A percentile compares a stretch with the other conserved stretches of the same genome.
These are phyloP conservation scores for Starmera dryadoides DNA, from an alignment of 805 yeast genomes.

Conservation along the genomic window DNA sequence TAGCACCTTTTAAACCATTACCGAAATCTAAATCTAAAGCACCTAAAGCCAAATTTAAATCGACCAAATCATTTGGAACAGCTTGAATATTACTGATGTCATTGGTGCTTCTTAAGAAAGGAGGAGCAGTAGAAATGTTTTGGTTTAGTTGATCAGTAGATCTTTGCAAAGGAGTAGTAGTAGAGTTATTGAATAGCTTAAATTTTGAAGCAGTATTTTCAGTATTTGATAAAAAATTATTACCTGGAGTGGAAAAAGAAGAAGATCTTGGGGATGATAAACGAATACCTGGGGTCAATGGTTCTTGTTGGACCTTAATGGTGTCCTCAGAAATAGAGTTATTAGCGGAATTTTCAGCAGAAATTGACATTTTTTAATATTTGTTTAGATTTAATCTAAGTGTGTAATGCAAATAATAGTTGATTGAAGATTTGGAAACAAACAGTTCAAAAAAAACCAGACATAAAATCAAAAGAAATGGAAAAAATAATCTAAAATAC, in stretches of 20 bases:
- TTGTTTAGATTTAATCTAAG: too few species aligned
- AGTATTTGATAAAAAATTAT: constrained; percentile 1
- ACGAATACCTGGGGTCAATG: constrained; percentile 9
- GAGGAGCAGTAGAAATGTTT: constrained; percentile 17
- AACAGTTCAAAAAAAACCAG: too few species aligned
- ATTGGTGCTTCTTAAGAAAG: constrained; percentile 13
- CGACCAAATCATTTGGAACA: constrained; percentile 12
- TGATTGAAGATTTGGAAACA: too few species aligned
- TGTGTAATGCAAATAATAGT: too few species aligned
- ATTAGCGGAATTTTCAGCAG: constrained; percentile 13
- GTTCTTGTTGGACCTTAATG: constrained; percentile 2
- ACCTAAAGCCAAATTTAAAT: constrained; percentile 19
- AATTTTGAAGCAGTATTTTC: constrained; percentile 9
- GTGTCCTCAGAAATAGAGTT: constrained; percentile 9
- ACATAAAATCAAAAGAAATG: too few species aligned
- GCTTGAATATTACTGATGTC: constrained; percentile 7
- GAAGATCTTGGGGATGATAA: constrained; percentile 12
- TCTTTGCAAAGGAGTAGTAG: constrained; percentile 16
- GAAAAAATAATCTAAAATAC: too few species aligned
- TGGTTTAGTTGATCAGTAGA: constrained; percentile 10
- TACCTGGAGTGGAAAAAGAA: constrained; percentile 12
- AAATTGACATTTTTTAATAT: too few species aligned
- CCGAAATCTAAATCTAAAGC: constrained; percentile 19
- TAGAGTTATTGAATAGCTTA: constrained; percentile 11
- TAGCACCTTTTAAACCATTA: constrained; percentile 1